Evolutionary conservation across 306 rosid species (phyloP).

Genomic region (Corylus heterophylla): DNA sequence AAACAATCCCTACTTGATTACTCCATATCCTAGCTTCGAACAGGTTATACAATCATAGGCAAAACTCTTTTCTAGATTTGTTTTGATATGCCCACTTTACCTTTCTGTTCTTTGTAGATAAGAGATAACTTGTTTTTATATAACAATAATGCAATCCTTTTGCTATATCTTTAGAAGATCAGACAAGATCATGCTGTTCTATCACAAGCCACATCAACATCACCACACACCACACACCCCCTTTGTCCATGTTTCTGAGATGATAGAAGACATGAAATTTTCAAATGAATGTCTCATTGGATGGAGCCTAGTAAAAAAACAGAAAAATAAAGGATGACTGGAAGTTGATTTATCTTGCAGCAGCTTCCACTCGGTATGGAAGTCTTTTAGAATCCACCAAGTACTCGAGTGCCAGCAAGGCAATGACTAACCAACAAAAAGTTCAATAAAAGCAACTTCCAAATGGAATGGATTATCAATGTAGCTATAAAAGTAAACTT

Average conservation of each 20-base stretch:
- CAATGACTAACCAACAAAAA: conserved; percentile 24
- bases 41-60: not conserved
- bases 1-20: not conserved
- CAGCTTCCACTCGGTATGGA: conserved; percentile 5
- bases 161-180: not conserved
- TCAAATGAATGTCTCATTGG: conserved; percentile 1
- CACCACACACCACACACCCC: no score
- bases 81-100: not conserved
- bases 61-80: conserved; percentile 7
- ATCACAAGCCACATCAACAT: not conserved
- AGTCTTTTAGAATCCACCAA: conserved; percentile 22
- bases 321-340: conserved; percentile 2
- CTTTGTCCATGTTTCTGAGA: not conserved
- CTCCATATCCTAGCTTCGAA: not conserved
- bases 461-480: conserved; percentile 38
- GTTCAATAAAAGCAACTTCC: conserved; percentile 31
- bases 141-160: not conserved
- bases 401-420: conserved; percentile 18
- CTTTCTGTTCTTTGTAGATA: not conserved
- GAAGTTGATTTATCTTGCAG: conserved; percentile 23
- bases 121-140: not conserved
- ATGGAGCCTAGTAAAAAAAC: not conserved
- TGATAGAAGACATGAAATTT: not conserved
- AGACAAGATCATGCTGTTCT: not conserved
- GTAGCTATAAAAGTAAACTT: conserved; percentile 30